Base-by-base conservation (phyloP, 2,329 filamentous ascomycete species). In the Scytalidium lignicola region DNA sequence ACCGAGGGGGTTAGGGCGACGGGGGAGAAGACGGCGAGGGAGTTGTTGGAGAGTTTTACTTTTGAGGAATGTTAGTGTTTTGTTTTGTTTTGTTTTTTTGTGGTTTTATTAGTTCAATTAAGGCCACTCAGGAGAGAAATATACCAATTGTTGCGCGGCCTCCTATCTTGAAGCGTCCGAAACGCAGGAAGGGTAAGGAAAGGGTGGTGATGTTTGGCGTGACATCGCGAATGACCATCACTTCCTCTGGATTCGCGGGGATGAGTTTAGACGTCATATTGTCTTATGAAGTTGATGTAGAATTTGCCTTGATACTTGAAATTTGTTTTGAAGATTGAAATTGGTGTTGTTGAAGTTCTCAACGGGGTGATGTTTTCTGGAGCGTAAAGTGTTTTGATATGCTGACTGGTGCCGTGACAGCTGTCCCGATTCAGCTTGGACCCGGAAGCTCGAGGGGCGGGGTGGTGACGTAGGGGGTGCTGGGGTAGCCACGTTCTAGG, bases 221-320 rank as follows among this genome's bases (percentile, higher is more conserved):
- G 59, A 97, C 71, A 59, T 90, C 79, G 55, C 92, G 88, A 62
- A 95, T 92, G 53, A 96, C 89, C 86, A 96, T 95, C 55, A 93
- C 84, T 62, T 88, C 82, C 17, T 83, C 79, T 12, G 91, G 90
- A 60, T 92, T 84, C 15, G 71, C 61, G 3, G 86, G 85, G 49
- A 88, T 77, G 48, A 89, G 78, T 61, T 82, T 78, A 7, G 74
- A 72, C 48, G 80, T 79, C 80, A 85, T 85, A 1, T 29, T 56
- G 32, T 15, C 15, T 37, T 26, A 6, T 10, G 23, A 10, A 26
- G 23, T 6, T 6, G 10, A 26, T 26, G 23, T 10, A 26, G 10
- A 26, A n/a, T n/a, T n/a, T n/a, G n/a, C n/a, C n/a, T 26, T 26
- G 23, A 26, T 26, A 10, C 10, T 26, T 26, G 23, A 26, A n/a